Base-by-base conservation (phyloP, 78 protist genomes). In the Tieghemostelium lacteum region DNA sequence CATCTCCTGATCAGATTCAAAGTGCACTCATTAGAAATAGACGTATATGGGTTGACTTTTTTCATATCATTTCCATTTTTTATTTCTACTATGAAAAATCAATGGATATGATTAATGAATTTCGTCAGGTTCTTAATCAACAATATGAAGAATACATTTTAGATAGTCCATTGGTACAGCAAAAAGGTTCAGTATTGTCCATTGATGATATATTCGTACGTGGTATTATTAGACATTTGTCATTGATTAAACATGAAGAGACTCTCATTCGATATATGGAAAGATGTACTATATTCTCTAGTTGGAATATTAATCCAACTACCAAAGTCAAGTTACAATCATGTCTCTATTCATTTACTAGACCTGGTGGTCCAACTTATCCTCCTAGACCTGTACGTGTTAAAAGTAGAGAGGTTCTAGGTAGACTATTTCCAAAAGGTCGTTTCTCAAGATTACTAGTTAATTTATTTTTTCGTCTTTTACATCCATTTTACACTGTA, bases 301-400 rank as follows among this genome's bases (percentile, higher is more conserved):
- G 63, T 24, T 83, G 91, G 91, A 69, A 83, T 33, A 22, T 83
- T n/a, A 83, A 66, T 58, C 77, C 91, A 28, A 73, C 75, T 0
- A 70, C 76, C 7, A 83, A 40, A 69, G 66, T 83, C n/a, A 83
- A 83, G 49, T 33, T 83, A 83, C 91, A 83, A 69, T 83, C 91
- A 29, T 83, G 91, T 69, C 58, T 83, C 40, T 83, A 83, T 50
- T 83, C 91, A 14, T 33, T 83, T 28, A 64, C 80, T 4, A 83
- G 69, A 58, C 91, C 91, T 17, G 91, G 91, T 3, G 66, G 73
- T 29, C 91, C 91, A 0, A 45, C 66, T 40, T 73, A 83, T 70
- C 45, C 65, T n/a, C 91, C 91, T 17, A 55, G 91, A 58, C 42
- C 33, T 54, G 91, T 83, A 31, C 37, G 91, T 19, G 40, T 65